Base-by-base conservation (phyloP, 2,329 filamentous ascomycete genomes). In the Paecilomyces sp. region DNA sequence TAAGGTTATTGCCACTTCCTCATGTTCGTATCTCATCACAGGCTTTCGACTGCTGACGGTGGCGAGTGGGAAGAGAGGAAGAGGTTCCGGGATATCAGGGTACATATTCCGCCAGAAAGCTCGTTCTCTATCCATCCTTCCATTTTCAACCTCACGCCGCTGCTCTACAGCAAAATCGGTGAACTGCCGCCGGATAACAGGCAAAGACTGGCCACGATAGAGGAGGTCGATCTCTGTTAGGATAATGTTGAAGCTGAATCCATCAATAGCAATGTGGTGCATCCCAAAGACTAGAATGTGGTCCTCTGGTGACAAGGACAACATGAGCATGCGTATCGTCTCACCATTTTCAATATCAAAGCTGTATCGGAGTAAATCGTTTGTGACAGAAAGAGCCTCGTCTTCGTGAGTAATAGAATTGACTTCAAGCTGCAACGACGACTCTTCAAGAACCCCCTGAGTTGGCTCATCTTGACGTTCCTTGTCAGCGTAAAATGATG, bases 221-320 rank as follows among this genome's bases (percentile, higher is more conserved):
- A 68, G 70, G 28, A 68, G 73, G 8, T 78, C 68, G 1, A 83
- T 58, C 51, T 83, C 79, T 0, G 57, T 7, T 0, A 82, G 28
- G 22, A 83, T 66, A 3, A 81, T 58, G 2, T 76, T 59, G 1
- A 73, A 72, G 47, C 77, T 77, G 34, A 74, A 56, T 2, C 77
- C 79, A 59, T 84, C 82, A 68, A 83, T 73, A 36, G 70, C 62
- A 33, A 83, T 82, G 62, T 83, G 80, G 58, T 82, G 80, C 51
- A 70, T 71, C 0, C 66, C 65, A 12, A 83, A 24, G 0, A 84
- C 22, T 61, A 58, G 66, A 75, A 61, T 80, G 74, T 7, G 36
- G 30, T 0, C 60, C 47, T 0, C 62, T 65, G 1, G 67, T 60
- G 0, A 70, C 71, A 11, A 70, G 65, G 74, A 66, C 3, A 82